A percentile compares a stretch with the other conserved stretches of the same genome.
These are phyloP conservation scores for Cadophora sp. DNA, from an alignment of 2,329 filamentous ascomycete genomes.

Conservation along the genomic window DNA sequence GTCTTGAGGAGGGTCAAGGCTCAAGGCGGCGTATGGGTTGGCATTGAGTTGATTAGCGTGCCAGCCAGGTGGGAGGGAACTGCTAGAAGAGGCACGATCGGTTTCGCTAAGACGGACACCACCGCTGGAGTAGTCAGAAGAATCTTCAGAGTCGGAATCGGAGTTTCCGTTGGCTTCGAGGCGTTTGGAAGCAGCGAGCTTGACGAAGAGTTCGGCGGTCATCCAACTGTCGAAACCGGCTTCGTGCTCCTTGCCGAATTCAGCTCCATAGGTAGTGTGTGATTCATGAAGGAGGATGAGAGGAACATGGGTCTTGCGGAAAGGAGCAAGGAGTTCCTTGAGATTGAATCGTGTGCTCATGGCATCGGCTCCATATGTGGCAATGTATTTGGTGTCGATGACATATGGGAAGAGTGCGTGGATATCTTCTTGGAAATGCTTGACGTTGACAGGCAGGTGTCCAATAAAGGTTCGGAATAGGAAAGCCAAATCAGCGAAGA, in stretches of 20 bases:
- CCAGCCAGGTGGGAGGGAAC: slow-evolving; percentile 14
- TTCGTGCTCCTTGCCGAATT: slow-evolving; percentile 52
- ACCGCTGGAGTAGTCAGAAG: slow-evolving; percentile 1
- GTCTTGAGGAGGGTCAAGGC: not conserved
- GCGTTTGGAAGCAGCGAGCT: slow-evolving; percentile 34
- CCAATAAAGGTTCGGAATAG: slow-evolving; percentile 69
- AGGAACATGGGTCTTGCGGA: slow-evolving; percentile 50
- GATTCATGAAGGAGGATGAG: slow-evolving; percentile 47
- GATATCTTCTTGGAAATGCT: slow-evolving; percentile 58
- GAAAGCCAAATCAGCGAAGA: slow-evolving; percentile 69
- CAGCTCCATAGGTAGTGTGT: slow-evolving; percentile 41
- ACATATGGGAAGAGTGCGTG: slow-evolving; percentile 56
- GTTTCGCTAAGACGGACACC: slow-evolving; percentile 3
- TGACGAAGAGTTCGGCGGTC: slow-evolving; percentile 51
- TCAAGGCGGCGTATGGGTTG: not conserved
- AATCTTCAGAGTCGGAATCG: slow-evolving; percentile 5
- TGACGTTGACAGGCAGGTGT: slow-evolving; percentile 57
- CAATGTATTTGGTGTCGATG: slow-evolving; percentile 67
- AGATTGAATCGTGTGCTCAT: slow-evolving; percentile 54
- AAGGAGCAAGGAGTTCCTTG: slow-evolving; percentile 53
- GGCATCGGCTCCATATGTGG: slow-evolving; percentile 42
- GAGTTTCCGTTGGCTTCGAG: not conserved
- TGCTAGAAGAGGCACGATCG: not conserved
- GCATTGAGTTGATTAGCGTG: slow-evolving; percentile 25
- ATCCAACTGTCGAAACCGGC: slow-evolving; percentile 66